Evolutionary conservation across 108 stramenopile genomes (phyloP), one percentile per base, ranked within the genome.

Genomic region (Phaeodactylum tricornutum): DNA sequence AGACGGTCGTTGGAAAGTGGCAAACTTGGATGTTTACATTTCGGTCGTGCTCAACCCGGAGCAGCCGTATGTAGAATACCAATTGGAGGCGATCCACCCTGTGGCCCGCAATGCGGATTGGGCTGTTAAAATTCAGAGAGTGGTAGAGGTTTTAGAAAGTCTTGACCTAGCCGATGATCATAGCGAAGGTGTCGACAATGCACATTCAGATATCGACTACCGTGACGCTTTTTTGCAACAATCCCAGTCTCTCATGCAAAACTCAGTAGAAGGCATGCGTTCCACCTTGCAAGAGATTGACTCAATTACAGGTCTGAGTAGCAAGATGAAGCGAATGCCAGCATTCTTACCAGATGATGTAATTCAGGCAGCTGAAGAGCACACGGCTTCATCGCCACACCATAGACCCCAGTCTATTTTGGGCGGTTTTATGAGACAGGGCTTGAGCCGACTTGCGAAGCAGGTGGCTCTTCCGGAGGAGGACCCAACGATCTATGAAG

Each of bases 391-490:
- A n/a, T n/a, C n/a, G n/a, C n/a, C n/a, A n/a, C n/a, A n/a, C n/a
- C n/a, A 17, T 8, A 44, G 81, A 48, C 83, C 83, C 8, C 57
- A 63, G 32, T 82, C 84, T 3, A 72, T 90, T 23, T 64, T 90
- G 48, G 83, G 83, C 27, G 81, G 84, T 1, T 52, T 90, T 21
- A 61, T 90, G 32, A 49, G 71, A 43, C 63, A 67, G 2, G 85
- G 85, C 47, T 62, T 72, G 43, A 77, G 61, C 19, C 64, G 74
- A 16, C 52, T 85, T 29, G 76, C 84, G 5, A 68, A 77, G 3
- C 74, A 73, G 43, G 79, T 81, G 7, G 50, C 68, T 15, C 50
- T 77, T 19, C 81, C 81, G 7, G 79, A 83, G n/a, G 63, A 65
- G 36, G 67, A 69, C 47, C 43, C 55, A 21, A 45, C 50, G 4